These are phyloP conservation scores for Aegilops umbellulata DNA, from an alignment of 176 grass and related monocot species.

Conservation along the genomic window DNA sequence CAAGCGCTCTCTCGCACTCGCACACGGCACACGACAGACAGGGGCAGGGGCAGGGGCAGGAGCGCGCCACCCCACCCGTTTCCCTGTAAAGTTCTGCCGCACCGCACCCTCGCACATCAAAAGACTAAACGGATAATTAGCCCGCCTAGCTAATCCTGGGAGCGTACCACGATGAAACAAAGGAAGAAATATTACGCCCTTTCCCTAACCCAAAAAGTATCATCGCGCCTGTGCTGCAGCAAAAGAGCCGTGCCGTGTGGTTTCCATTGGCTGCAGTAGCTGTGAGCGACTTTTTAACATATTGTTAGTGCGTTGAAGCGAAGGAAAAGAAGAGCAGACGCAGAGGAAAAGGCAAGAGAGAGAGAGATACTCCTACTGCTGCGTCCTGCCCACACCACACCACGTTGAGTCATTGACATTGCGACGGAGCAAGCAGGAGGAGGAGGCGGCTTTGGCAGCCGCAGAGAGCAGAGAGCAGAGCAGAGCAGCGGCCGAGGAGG, in stretches of 20 bases:
- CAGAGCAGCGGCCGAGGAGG: constrained; percentile 22
- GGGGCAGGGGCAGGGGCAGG: no score
- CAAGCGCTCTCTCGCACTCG: background rate
- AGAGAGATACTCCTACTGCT: no score
- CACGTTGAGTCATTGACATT: constrained; percentile 31
- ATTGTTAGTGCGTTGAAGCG: constrained; percentile 15
- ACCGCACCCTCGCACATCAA: constrained; percentile 1
- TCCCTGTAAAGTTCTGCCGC: constrained; percentile 30
- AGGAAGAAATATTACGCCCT: background rate
- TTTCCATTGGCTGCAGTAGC: background rate
- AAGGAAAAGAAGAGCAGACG: constrained; percentile 13
- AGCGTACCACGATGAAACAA: no score
- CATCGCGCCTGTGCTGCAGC: no score
- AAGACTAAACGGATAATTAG: constrained; percentile 23
- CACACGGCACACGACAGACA: background rate
- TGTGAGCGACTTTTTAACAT: background rate
- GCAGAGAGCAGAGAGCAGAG: background rate
- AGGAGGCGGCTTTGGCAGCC: background rate
- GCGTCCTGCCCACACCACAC: no score
- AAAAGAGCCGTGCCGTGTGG: no score
- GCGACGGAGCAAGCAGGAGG: background rate
- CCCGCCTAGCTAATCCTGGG: constrained; percentile 2
- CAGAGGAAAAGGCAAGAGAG: constrained; percentile 12
- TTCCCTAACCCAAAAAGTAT: background rate
- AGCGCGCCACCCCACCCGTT: background rate